phyloP scores from a whole-genome alignment of 208 protist species.

The Trypanosoma brucei region DNA sequence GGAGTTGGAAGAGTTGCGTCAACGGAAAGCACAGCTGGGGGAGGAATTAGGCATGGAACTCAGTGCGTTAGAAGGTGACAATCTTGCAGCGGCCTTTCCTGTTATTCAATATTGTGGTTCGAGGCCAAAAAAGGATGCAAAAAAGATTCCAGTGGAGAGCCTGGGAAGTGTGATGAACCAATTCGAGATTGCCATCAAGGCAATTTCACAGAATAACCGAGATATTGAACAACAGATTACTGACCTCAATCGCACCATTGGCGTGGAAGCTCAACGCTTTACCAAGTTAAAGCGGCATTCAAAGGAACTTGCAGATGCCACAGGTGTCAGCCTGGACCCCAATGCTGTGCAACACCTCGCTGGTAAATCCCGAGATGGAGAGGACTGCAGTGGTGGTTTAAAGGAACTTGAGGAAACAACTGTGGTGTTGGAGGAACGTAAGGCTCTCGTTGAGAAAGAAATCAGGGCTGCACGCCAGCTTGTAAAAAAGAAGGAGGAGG shows the following conservation, averaged over 20 bases:
- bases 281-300: conserved; percentile 17
- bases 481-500: conserved; percentile 58
- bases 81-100: conserved; percentile 62
- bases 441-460: conserved; percentile 55
- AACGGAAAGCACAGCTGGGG: conserved; percentile 48
- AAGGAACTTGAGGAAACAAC: conserved; percentile 23
- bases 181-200: conserved; percentile 64
- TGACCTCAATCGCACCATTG: conserved; percentile 50
- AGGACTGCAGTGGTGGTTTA: not conserved
- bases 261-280: conserved; percentile 37
- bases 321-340: conserved; percentile 33
- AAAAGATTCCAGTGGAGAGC: conserved; percentile 58
- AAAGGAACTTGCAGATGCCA: conserved; percentile 27
- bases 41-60: conserved; percentile 32
- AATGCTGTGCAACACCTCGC: not conserved
- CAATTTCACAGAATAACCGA: conserved; percentile 55
- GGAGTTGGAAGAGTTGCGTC: conserved; percentile 56
- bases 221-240: conserved; percentile 39
- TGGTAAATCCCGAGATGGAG: not conserved
- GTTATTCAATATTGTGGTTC: conserved; percentile 76
- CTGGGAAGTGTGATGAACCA: conserved; percentile 62
- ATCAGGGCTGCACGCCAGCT: conserved; percentile 46
- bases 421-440: conserved; percentile 44
- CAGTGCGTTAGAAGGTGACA: conserved; percentile 25
- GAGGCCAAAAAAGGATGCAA: conserved; percentile 31